Conservation (phyloP, 169 alveolate species). For the Eimeria sp. region DNA sequence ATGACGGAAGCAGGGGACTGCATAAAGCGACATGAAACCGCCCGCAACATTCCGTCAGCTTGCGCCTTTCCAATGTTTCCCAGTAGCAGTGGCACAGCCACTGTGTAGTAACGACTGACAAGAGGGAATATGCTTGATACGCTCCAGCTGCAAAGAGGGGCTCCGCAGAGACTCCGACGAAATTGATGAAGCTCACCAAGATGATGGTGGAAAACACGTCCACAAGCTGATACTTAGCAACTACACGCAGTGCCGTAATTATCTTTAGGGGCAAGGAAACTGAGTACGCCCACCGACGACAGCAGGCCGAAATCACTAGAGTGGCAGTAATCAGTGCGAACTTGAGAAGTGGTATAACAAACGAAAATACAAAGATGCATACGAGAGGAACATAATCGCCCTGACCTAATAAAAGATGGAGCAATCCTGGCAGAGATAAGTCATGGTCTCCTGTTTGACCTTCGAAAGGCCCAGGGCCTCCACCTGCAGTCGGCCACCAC, state of each 20-base stretch:
- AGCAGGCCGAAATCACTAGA: conserved; percentile 11
- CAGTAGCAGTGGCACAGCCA: conserved; percentile 58
- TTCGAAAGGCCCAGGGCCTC: conserved; percentile 19
- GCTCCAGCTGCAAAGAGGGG: conserved; percentile 53
- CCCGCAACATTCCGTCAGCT: neutral
- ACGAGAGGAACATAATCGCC: conserved; percentile 13
- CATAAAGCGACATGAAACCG: neutral
- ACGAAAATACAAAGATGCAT: conserved; percentile 23
- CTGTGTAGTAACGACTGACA: conserved; percentile 50
- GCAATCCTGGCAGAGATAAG: conserved; percentile 38
- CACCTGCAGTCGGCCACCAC: neutral
- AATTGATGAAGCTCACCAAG: conserved; percentile 49
- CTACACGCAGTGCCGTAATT: neutral
- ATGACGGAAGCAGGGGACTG: conserved; percentile 43
- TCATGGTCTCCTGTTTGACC: neutral
- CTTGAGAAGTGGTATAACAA: conserved; percentile 64
- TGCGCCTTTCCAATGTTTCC: neutral
- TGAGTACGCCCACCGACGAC: conserved; percentile 18
- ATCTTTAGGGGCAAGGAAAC: conserved; percentile 30
- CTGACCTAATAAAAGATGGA: conserved; percentile 43
- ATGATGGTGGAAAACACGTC: conserved; percentile 49
- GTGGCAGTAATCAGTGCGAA: conserved; percentile 25
- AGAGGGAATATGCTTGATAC: conserved; percentile 41
- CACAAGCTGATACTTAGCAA: conserved; percentile 73
- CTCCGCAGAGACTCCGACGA: conserved; percentile 18